Conservation (phyloP, 345 rosid genomes). For the Heritiera littoralis region DNA sequence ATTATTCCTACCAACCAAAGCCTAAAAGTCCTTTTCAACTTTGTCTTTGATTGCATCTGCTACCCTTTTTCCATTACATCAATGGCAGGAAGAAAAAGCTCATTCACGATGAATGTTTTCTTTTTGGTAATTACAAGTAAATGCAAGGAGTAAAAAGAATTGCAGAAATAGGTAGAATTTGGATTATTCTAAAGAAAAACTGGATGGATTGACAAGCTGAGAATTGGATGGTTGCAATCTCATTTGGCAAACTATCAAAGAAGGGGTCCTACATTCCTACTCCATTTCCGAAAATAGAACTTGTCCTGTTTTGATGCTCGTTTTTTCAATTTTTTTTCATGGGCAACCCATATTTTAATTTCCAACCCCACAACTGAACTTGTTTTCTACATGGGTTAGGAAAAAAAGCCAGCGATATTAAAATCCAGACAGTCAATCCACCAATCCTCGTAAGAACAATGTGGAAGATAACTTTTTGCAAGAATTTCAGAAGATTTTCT, state of each 20-base stretch:
- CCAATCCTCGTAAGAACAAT: not conserved
- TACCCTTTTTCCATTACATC: not conserved
- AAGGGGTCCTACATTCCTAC: not conserved
- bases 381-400: not conserved
- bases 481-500: constrained; percentile 6
- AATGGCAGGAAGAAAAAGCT: not conserved
- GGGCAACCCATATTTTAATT: not conserved
- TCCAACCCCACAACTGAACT: not conserved
- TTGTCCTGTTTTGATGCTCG: not conserved
- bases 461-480: not conserved
- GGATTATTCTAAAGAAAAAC: not conserved
- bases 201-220: not conserved
- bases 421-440: not conserved
- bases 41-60: not conserved
- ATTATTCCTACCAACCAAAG: no score
- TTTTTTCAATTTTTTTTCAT: not conserved
- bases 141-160: not conserved
- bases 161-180: not conserved
- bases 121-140: no score
- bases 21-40: not conserved
- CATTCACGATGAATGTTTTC: no score
- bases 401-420: not conserved
- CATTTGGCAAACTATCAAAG: not conserved
- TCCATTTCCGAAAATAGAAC: no score
- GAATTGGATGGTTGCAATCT: constrained; percentile 13